phyloP scores from a whole-genome alignment of 305 asterid species.

The Withania somnifera region DNA sequence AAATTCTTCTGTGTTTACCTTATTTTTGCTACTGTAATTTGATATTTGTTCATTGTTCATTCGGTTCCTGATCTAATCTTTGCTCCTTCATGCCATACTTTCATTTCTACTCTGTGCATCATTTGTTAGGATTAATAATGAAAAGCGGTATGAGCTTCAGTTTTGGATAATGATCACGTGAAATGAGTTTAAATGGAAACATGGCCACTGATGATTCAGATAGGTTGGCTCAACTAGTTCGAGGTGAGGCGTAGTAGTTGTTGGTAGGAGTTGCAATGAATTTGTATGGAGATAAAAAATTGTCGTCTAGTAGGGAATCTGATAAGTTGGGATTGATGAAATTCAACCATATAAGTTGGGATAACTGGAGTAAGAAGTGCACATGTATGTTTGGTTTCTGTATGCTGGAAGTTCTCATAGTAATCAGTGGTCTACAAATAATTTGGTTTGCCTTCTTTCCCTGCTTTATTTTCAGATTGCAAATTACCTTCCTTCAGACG shows the following conservation, averaged over 20 bases:
- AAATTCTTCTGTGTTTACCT: background rate
- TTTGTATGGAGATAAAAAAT: background rate
- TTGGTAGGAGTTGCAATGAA: background rate
- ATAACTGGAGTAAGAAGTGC: background rate
- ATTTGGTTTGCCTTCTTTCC: background rate
- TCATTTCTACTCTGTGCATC: background rate
- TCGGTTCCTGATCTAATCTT: background rate
- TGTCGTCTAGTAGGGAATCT: background rate
- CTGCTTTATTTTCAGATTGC: constrained; percentile 56
- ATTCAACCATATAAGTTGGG: background rate
- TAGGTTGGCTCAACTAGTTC: background rate
- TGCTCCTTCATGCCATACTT: background rate
- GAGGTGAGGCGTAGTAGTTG: background rate
- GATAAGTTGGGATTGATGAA: background rate
- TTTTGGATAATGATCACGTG: background rate
- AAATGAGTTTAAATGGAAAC: background rate
- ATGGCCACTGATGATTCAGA: background rate
- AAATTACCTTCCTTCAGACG: constrained; percentile 79
- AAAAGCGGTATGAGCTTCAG: background rate
- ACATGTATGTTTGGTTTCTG: background rate
- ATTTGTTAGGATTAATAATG: background rate
- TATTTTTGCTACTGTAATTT: background rate
- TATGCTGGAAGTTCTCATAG: background rate
- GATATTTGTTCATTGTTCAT: background rate
- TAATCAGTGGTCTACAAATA: background rate